Conservation (phyloP, 169 alveolate genomes). For the Ichthyophthirius multifiliis region DNA sequence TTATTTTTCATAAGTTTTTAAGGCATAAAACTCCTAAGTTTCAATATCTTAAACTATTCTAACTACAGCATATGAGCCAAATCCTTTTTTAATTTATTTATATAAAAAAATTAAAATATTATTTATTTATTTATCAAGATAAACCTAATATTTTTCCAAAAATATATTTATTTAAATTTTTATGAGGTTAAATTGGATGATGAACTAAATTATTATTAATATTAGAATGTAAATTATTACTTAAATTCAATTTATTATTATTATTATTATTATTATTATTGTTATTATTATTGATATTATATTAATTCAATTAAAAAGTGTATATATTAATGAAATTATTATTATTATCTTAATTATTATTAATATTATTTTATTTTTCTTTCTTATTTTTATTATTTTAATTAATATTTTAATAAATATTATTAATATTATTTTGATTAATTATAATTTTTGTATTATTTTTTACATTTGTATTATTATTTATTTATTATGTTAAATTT, state of each 20-base stretch:
- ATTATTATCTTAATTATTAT: background rate
- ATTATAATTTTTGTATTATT: too few species aligned
- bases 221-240: background rate
- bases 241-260: background rate
- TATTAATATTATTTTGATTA: too few species aligned
- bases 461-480: too few species aligned
- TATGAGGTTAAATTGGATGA: background rate
- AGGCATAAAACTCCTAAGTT: slow-evolving; percentile 34
- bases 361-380: background rate
- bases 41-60: slow-evolving; percentile 9
- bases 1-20: slow-evolving; percentile 75
- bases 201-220: background rate
- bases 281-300: background rate
- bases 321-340: too few species aligned
- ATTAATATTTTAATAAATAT: too few species aligned
- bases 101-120: background rate
- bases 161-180: background rate
- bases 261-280: background rate
- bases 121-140: background rate
- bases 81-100: background rate
- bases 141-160: slow-evolving; percentile 19
- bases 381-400: background rate
- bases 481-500: too few species aligned
- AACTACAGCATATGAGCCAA: slow-evolving; percentile 44
- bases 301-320: background rate